phyloP scores from a whole-genome alignment of 805 yeast species.

The Pichia deserticola region DNA sequence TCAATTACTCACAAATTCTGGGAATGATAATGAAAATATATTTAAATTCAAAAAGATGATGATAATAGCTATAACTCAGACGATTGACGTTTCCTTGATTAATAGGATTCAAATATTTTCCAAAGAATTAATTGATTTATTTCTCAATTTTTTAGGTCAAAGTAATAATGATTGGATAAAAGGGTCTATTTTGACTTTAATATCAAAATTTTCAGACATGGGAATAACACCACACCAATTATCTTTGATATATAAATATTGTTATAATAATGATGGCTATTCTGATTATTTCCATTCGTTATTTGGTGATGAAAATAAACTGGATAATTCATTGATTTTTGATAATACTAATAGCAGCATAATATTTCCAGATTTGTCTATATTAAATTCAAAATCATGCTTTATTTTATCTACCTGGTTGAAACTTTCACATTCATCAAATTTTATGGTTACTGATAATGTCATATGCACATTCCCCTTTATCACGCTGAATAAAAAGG shows the following conservation, averaged over 20 bases:
- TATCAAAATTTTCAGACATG: slow-evolving; percentile 11
- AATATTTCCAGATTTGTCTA: slow-evolving; percentile 6
- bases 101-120: background rate
- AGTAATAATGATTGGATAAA: too few relatives aligned
- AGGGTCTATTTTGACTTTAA: too few relatives aligned
- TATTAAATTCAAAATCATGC: slow-evolving; percentile 12
- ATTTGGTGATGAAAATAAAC: background rate
- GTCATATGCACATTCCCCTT: background rate
- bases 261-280: background rate
- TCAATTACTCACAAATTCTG: background rate
- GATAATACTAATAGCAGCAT: slow-evolving; percentile 1
- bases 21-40: background rate
- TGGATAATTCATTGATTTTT: background rate
- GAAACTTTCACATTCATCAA: slow-evolving; percentile 9
- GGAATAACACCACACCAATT: slow-evolving; percentile 12
- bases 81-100: slow-evolving; percentile 1
- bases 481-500: background rate
- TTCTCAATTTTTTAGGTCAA: too few relatives aligned
- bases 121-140: too few relatives aligned
- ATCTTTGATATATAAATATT: background rate
- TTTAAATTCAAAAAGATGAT: too few relatives aligned
- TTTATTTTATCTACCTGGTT: slow-evolving; percentile 24
- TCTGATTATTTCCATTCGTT: background rate
- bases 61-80: background rate
- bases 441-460: background rate